Base-by-base conservation (phyloP, 805 yeast genomes). In the Sungouiozyma ichnusensis region DNA sequence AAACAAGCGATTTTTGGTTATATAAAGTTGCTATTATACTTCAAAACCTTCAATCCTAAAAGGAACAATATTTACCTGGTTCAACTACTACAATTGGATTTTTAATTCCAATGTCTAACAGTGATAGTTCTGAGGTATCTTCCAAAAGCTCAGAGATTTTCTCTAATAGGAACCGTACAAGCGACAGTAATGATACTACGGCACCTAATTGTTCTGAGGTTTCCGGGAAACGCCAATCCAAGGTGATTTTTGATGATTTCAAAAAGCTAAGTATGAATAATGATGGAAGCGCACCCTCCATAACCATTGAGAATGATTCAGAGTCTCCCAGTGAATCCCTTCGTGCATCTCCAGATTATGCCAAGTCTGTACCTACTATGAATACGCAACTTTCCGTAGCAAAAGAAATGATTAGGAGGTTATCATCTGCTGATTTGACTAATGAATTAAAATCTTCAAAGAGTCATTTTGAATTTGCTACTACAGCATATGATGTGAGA, bases 401-500 rank as follows among this genome's bases (percentile, higher is more conserved):
- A 5, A 53, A 52, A 36, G 52, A 49, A 15, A 50, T 47, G 47
- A 49, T 54, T 4, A 45, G 53, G 41, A 48, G 43, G 38, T 24
- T 54, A 27, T 53, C 57, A 1, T 46, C 43, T 11, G 44, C 43
- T 7, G 38, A 43, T 4, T 39, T 33, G 29, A 36, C 33, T 19
- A 17, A 18, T 19, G 24, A 38, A 14, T 38, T 48, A 8, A 47
- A 42, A 15, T 24, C 48, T 13, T 44, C 41, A 38, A 47, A 45
- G 40, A 47, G 47, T 20, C 92, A 84, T 61, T 79, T 84, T 5
- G 84, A 81, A 53, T 64, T 83, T 51, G 85, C 88, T 1, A 82
- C 83, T 48, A 81, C 90, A 8, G 92, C 88, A 5, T 82, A 82
- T 55, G 87, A 87, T 2, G 87, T 84, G 9, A 68, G 92, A 39